Evolutionary conservation across 2,329 filamentous ascomycete genomes (phyloP), one percentile per base, ranked within the genome.

Genomic region (Balansia obtecta): DNA sequence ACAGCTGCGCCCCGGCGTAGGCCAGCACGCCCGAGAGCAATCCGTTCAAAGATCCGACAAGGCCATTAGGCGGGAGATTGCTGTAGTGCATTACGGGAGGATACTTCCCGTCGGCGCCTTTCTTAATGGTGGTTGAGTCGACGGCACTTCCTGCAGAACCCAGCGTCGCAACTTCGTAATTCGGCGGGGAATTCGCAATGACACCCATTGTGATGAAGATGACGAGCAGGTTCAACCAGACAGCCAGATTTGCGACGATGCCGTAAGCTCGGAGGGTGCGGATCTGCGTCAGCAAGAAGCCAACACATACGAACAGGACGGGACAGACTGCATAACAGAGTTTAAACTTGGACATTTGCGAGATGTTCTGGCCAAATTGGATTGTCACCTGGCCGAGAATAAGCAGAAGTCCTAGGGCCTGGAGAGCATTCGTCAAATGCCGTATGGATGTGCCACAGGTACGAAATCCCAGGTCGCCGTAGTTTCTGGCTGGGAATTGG

Each of bases 1-100:
- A 82, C 8, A 82, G 63, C 60, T 76, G 72, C 2, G 74, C 74
- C 3, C 79, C 78, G n/a, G 76, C 76, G 54, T 80, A 82, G 0
- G 76, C 72, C 48, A 74, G 77, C 5, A 81, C 76, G 10, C 70
- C 73, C 10, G 54, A 53, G 47, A 58, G 44, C 18, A 56, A 45
- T 33, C 58, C 57, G 40, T 57, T 60, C 45, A 60, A 46, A 2
- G 58, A 58, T 5, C 56, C 57, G 45, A 65, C 60, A 44, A 78
- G 70, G 13, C 69, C 66, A 12, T 65, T 61, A 2, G 55, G 45
- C 3, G 57, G 57, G 40, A 55, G 20, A 1, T 67, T 67, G 3
- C 69, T 65, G 11, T 71, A 67, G 2, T 71, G 67, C 4, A 65
- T 60, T 27, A 71, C 65, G 33, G 63, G 66, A 4, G 71, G 72